Base-by-base conservation (phyloP, 176 grass and related monocot genomes). In the Areca catechu region DNA sequence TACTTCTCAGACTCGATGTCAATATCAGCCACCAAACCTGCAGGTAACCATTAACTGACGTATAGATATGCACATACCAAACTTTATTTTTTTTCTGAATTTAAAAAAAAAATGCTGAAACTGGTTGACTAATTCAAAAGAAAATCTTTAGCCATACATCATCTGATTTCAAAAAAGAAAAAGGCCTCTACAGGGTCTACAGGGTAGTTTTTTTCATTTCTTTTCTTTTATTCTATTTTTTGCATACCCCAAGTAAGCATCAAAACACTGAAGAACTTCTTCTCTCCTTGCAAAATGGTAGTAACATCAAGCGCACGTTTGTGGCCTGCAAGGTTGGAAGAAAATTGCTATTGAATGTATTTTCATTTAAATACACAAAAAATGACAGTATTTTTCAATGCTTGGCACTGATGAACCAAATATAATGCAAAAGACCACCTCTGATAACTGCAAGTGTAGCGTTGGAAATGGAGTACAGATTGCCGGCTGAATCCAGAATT, bases 11-110 rank as follows among this genome's bases (percentile, higher is more conserved):
- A 89, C 66, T 95, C 82, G 15, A 89, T 86, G 19, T 95, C 86
- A 23, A 95, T 69, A 81, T 89, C 90, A 3, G 90, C 86, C 34
- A 95, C 79, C 86, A 89, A 76, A 67, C 90, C 90, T 95, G 73
- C 43, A 56, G 21, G 19, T 51, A 43, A 43, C 34, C 34, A 43
- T 43, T 43, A 43, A 43, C 7, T 43, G 34, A 43, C 34, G 14
- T 43, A 12, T 43, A 43, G 7, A 43, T 12, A 43, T 43, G 9
- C 10, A 43, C 34, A 43, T 12, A 34, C 30, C 34, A 43, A 43
- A 12, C 10, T 10, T 43, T 14, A 9, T 9, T 37, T 37, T 37
- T 10, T 37, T 37, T 7, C 7, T 7, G 5, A n/a, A n/a, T n/a
- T 24, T 2, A 24, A 24, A 24, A 12, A 37, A 12, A 37, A 37